Conservation (phyloP, 2,329 filamentous ascomycete genomes). For the Nemania sp. region DNA sequence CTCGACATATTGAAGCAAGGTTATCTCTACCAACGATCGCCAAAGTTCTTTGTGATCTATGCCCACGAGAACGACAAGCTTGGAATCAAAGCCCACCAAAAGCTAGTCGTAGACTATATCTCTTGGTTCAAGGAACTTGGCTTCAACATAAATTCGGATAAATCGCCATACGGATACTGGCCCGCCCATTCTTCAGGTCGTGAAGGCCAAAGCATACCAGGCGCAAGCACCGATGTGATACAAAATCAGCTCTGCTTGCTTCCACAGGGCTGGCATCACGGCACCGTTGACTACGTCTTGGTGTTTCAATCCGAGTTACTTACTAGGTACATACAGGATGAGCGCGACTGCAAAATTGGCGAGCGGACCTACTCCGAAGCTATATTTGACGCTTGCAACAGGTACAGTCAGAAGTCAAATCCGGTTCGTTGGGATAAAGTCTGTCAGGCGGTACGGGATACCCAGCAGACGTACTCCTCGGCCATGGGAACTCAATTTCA, state of each 20-base stretch:
- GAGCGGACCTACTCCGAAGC: background rate
- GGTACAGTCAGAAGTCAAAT: background rate
- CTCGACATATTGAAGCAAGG: no score
- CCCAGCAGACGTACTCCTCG: background rate
- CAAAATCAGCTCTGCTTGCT: background rate
- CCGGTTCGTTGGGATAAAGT: background rate
- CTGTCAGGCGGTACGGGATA: background rate
- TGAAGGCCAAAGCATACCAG: background rate
- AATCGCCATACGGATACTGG: background rate
- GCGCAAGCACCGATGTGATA: background rate
- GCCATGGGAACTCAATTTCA: background rate
- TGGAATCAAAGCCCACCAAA: background rate
- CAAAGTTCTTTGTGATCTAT: background rate
- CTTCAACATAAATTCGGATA: background rate
- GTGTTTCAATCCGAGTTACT: background rate
- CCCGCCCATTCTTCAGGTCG: background rate
- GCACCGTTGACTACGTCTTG: background rate
- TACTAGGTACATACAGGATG: background rate
- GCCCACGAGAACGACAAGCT: background rate
- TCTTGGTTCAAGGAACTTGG: background rate
- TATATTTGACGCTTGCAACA: background rate
- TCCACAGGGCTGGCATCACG: background rate
- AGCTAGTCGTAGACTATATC: background rate
- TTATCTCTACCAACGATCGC: background rate
- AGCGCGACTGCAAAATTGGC: background rate